Base-by-base conservation (phyloP, 140 eudicot genomes). In the Ambrosia hybrid region DNA sequence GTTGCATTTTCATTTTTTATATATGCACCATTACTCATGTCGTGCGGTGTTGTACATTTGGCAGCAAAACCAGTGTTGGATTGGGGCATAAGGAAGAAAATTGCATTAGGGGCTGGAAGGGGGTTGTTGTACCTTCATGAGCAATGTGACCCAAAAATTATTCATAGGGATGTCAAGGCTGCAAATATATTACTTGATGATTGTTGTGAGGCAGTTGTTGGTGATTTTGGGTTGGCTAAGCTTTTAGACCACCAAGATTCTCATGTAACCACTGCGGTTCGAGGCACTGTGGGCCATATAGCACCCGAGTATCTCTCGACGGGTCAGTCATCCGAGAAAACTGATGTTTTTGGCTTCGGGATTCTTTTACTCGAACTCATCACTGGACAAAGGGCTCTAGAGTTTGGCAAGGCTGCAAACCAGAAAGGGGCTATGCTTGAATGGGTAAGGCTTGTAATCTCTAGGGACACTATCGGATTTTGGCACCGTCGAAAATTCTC, bases 131-230 rank as follows among this genome's bases (percentile, higher is more conserved):
- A 92, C 65, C 96, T 92, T 66, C 98, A 92, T 70, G 98, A 92
- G 83, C 98, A 92, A 66, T 92, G 98, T 81, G 98, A 92, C 62
- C 98, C 98, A 2, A 92, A 92, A 86, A 92, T 92, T n/a, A 92
- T 92, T 48, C 98, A 92, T 80, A 79, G 98, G 33, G 98, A 92
- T 80, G 96, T 92, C 0, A 92, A 92, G 85, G 98, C 98, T 13
- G 98, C 98, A 78, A 92, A 89, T 63, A 86, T 92, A 71, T 71
- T 92, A 57, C 91, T 92, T 6, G 96, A 92, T 74, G 95, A 92
- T 16, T 83, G 73, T 66, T 89, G 88, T 71, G 98, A 92, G 82
- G 98, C 98, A 16, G 96, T 92, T 48, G 98, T 92, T 49, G 98
- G 98, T 66, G 98, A 92, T 81, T 92, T 92, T 72, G 98, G 98